Percentiles rank a stretch among this genome's conserved stretches.
phyloP scores from a whole-genome alignment of 2,329 filamentous ascomycete genomes.

The Epichloe baconii region DNA sequence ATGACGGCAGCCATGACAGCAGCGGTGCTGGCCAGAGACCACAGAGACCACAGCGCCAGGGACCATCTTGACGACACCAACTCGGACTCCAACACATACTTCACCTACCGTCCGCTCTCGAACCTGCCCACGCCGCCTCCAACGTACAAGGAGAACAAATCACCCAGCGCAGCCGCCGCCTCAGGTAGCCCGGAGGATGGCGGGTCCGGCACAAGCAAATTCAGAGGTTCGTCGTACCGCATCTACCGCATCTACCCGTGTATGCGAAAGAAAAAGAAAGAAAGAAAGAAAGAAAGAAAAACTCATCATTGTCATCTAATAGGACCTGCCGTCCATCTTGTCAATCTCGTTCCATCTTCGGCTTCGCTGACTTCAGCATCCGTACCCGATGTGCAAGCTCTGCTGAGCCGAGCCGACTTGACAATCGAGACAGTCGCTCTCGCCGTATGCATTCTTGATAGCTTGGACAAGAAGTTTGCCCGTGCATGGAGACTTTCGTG shows the following conservation, averaged over 20 bases:
- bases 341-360: constrained; percentile 51
- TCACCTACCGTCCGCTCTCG: constrained; percentile 54
- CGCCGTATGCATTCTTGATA: constrained; percentile 54
- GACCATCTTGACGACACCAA: no score
- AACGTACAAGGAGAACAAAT: constrained; percentile 33
- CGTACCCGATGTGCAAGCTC: constrained; percentile 43
- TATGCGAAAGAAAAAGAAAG: no score
- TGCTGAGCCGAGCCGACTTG: constrained; percentile 44
- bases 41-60: constrained; percentile 5
- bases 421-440: constrained; percentile 50
- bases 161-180: constrained; percentile 16
- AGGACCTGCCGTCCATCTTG: constrained; percentile 54
- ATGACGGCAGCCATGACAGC: not conserved
- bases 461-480: constrained; percentile 48
- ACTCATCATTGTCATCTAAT: not conserved
- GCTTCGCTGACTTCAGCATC: constrained; percentile 48
- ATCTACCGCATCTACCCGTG: not conserved
- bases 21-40: constrained; percentile 6
- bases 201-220: constrained; percentile 26
- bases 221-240: constrained; percentile 21
- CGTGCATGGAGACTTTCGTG: constrained; percentile 48
- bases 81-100: constrained; percentile 33
- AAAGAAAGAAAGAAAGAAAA: no score
- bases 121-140: constrained; percentile 55
- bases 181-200: constrained; percentile 28